phyloP scores from a whole-genome alignment of 495 filamentous ascomycete genomes.

The Pyrenula aspistea region DNA sequence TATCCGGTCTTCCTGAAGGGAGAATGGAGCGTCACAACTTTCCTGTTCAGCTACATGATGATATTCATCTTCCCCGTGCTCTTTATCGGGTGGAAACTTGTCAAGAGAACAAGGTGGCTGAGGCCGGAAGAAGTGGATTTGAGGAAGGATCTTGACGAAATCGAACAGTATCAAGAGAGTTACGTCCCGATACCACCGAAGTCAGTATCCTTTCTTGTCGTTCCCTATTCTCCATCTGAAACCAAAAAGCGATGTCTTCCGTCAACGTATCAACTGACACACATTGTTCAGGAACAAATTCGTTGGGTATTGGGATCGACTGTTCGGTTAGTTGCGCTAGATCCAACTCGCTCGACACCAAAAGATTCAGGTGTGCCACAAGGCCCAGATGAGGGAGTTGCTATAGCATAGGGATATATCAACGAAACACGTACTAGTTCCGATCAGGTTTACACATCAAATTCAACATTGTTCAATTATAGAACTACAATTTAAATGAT shows the following conservation, averaged over 20 bases:
- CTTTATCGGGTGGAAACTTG: constrained; percentile 58
- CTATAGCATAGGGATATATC: too few species aligned
- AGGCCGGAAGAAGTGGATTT: constrained; percentile 52
- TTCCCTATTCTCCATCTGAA: too few species aligned
- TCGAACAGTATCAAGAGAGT: constrained; percentile 60
- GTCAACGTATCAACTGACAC: neutral
- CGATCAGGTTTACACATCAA: too few species aligned
- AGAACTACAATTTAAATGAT: too few species aligned
- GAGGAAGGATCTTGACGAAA: constrained; percentile 48
- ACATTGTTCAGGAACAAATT: neutral
- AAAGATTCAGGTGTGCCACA: too few species aligned
- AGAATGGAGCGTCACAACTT: constrained; percentile 59
- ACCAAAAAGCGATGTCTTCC: too few species aligned
- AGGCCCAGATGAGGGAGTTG: too few species aligned
- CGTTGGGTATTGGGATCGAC: neutral
- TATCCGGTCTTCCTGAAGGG: constrained; percentile 67
- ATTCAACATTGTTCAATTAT: too few species aligned
- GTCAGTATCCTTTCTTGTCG: constrained; percentile 39
- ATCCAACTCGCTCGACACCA: too few species aligned
- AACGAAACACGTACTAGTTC: too few species aligned
- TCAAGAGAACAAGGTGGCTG: constrained; percentile 48
- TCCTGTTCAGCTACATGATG: constrained; percentile 70
- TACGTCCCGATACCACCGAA: constrained; percentile 45
- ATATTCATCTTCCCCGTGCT: constrained; percentile 53
- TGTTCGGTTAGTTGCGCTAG: neutral